Percentiles rank a stretch among this genome's conserved stretches.
phyloP scores from a whole-genome alignment of 805 yeast species.

The Ogataea ganodermae region DNA sequence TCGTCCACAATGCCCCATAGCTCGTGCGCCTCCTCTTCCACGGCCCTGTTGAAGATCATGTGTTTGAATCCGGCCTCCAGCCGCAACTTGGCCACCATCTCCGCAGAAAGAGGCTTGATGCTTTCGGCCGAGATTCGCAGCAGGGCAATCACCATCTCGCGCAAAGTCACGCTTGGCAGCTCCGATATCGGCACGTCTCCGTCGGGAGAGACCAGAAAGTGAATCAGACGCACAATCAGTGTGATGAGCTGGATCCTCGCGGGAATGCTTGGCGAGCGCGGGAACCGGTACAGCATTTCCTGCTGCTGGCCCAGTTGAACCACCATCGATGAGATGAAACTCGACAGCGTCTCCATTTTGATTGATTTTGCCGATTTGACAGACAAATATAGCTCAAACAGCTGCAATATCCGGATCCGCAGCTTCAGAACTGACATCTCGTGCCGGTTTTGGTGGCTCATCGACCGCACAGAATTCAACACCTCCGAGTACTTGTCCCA shows the following conservation, averaged over 20 bases:
- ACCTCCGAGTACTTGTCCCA: constrained; percentile 25
- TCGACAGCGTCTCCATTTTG: constrained; percentile 29
- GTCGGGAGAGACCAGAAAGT: constrained; percentile 34
- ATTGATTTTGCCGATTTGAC: constrained; percentile 27
- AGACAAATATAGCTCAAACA: constrained; percentile 49
- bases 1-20: constrained; percentile 31
- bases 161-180: constrained; percentile 29
- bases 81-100: constrained; percentile 27
- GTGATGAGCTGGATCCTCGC: constrained; percentile 44
- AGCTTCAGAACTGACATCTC: constrained; percentile 46
- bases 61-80: constrained; percentile 18
- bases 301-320: constrained; percentile 52
- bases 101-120: constrained; percentile 28
- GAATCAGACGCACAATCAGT: constrained; percentile 41
- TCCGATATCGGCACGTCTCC: constrained; percentile 29
- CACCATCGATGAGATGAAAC: constrained; percentile 42
- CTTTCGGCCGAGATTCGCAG: constrained; percentile 36
- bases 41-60: constrained; percentile 25
- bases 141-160: constrained; percentile 35
- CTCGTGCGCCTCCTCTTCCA: constrained; percentile 37
- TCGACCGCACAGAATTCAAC: constrained; percentile 12
- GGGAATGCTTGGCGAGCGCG: constrained; percentile 43
- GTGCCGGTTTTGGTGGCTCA: constrained; percentile 37
- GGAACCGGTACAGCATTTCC: constrained; percentile 43
- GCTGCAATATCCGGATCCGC: constrained; percentile 45